These are phyloP conservation scores for Tetrahymena malaccensis DNA, from an alignment of 73 alveolate genomes.

Conservation along the genomic window DNA sequence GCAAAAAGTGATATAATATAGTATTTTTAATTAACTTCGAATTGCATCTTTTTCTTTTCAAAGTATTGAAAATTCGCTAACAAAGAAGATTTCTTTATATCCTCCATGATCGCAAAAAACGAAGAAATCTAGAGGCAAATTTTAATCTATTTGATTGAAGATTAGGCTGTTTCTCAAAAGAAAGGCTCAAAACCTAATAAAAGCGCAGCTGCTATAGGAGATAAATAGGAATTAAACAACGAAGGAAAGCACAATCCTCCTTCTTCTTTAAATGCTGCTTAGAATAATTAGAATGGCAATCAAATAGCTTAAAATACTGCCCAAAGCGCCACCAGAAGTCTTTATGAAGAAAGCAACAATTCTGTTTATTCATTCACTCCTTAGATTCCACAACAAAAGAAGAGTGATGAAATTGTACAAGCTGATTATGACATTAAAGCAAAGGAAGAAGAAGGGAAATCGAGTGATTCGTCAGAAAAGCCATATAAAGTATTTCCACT, in stretches of 20 bases:
- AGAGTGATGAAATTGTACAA: background rate
- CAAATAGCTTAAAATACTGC: background rate
- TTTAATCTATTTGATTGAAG: background rate
- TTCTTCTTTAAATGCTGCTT: background rate
- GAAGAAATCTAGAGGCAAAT: background rate
- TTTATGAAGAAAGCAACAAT: background rate
- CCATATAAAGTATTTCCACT: background rate
- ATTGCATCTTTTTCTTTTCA: background rate
- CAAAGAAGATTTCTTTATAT: background rate
- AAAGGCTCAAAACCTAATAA: background rate
- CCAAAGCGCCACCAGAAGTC: background rate
- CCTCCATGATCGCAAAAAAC: background rate
- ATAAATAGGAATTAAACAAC: background rate
- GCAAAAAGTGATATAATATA: background rate
- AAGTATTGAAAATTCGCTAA: background rate
- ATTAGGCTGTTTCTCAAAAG: background rate
- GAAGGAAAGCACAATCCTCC: background rate
- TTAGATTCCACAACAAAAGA: background rate
- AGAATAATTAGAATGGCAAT: background rate
- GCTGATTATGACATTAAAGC: background rate
- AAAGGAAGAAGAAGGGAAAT: background rate
- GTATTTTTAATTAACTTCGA: background rate
- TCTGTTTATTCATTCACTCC: background rate
- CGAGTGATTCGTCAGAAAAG: background rate
- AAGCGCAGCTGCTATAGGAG: background rate